Base-by-base conservation (phyloP, 2,329 filamentous ascomycete species). In the Sporothrix schenckii region DNA sequence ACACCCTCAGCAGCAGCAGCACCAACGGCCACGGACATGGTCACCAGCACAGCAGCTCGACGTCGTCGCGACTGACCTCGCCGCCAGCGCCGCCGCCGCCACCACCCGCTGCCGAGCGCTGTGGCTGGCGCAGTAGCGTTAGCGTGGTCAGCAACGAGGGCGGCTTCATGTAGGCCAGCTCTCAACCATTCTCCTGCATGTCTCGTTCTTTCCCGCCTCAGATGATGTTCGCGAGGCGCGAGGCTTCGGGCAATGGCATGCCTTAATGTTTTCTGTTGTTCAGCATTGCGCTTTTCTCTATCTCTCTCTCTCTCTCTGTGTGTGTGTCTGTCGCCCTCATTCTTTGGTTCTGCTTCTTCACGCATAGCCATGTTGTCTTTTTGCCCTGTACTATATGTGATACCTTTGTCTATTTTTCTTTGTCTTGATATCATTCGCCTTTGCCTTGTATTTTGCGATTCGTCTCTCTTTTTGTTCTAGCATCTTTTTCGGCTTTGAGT, bases 111-210 rank as follows among this genome's bases (percentile, higher is more conserved):
- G 80, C 83, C 21, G 81, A 84, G 69, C 80, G 82, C 70, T 88
- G 86, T 75, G 81, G 82, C 72, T 89, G 86, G 86, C 83, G 86
- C 47, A 83, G 84, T 30, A 87, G 84, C 72, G 83, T 88, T 41
- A 84, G 85, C 41, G 83, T 88, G 14, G 81, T 87, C 65, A 81
- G 82, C 21, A 76, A 77, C 69, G 87, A 89, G 56, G 84, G 86
- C 47, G 84, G 84, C 24, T 87, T 89, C 74, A 75, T 88, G 52
- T 88, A 76, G 84, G 39, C 66, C 52, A 10, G 11, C 61, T 11
- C 10, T 16, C 47, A 39, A 60, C 56, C n/a, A 63, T 9, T n/a
- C 19, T 49, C 66, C 30, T 50, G 34, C 6, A 9, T 34, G 1
- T 61, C 24, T 52, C 9, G 7, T 24, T 30, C 13, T 61, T n/a